Evolutionary conservation across 768 basidiomycete genomes (phyloP).

Genomic region (Fibroporia radiculosa): DNA sequence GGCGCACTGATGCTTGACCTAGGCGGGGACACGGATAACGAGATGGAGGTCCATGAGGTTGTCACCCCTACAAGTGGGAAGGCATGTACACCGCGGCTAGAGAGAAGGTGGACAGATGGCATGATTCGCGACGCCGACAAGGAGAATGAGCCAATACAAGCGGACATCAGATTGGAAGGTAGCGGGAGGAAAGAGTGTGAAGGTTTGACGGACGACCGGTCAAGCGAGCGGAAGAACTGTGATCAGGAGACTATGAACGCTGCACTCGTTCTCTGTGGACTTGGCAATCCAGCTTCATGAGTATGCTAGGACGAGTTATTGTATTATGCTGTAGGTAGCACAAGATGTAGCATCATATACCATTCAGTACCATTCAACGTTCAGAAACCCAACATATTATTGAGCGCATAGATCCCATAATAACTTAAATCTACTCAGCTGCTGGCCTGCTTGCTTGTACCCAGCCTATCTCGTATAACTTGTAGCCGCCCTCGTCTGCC

Average conservation of each 20-base stretch:
- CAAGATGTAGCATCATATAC: conserved; percentile 10
- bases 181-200: too few relatives aligned
- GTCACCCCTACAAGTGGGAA: conserved; percentile 44
- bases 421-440: background rate
- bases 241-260: conserved; percentile 55
- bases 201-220: too few relatives aligned
- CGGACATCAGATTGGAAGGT: too few relatives aligned
- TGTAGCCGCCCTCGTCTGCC: conserved; percentile 65
- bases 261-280: conserved; percentile 59
- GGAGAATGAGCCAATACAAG: conserved; percentile 6
- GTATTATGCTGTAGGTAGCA: conserved; percentile 8
- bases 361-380: too few relatives aligned
- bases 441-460: conserved; percentile 1
- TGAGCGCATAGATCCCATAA: conserved; percentile 2
- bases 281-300: conserved; percentile 17
- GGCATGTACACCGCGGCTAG: conserved; percentile 2
- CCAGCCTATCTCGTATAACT: conserved; percentile 71
- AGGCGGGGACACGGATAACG: conserved; percentile 49
- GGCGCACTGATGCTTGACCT: conserved; percentile 18
- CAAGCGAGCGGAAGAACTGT: background rate
- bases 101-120: background rate
- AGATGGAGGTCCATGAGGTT: conserved; percentile 48
- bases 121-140: conserved; percentile 6
- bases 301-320: background rate
- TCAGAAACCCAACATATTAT: conserved; percentile 10